Evolutionary conservation across 2,329 filamentous ascomycete genomes (phyloP), one percentile per base, ranked within the genome.

Genomic region (Alternaria metachromatica): DNA sequence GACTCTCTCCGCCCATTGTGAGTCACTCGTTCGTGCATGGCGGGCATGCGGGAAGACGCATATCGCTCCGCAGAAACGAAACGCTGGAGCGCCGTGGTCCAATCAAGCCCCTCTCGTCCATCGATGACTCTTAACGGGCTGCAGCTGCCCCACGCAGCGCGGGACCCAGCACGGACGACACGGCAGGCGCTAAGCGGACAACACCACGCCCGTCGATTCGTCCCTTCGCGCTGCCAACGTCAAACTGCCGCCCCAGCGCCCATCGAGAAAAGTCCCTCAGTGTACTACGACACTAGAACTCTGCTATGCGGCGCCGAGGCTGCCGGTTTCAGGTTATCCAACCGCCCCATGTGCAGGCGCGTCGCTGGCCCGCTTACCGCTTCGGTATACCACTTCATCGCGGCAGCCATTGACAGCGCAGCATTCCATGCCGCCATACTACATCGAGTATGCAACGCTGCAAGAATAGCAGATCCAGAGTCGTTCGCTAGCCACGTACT

Each of bases 241-340:
- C 72, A 73, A 75, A 76, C 76, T 76, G 72, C 73, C 76, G 77
- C 76, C 72, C 70, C 62, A 68, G 62, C 59, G 58, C 30, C 58
- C 43, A 26, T 61, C 23, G n/a, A 60, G 56, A 58, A 33, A 46
- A 26, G 41, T 54, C 55, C 28, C 55, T 46, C 65, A 54, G 48
- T 53, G 62, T 45, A 58, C 33, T 45, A 45, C 62, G 58, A 55
- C 62, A 64, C 60, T 66, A 60, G 15, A 55, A 30, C n/a, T 48
- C 12, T 33, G 50, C 53, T 37, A 26, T 26, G 10, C 72, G 67
- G 70, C 70, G 71, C 72, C 64, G 65, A 69, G 25, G 11, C 66
- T 68, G 69, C 72, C 71, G 71, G 77, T 80, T 80, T 78, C 76
- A 78, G 66, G 65, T 69, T 75, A 68, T 62, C 77, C 74, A 78